Evolutionary conservation across 148 eudicot species (phyloP), one percentile per base, ranked within the genome.

Genomic region (Cornus suecica): DNA sequence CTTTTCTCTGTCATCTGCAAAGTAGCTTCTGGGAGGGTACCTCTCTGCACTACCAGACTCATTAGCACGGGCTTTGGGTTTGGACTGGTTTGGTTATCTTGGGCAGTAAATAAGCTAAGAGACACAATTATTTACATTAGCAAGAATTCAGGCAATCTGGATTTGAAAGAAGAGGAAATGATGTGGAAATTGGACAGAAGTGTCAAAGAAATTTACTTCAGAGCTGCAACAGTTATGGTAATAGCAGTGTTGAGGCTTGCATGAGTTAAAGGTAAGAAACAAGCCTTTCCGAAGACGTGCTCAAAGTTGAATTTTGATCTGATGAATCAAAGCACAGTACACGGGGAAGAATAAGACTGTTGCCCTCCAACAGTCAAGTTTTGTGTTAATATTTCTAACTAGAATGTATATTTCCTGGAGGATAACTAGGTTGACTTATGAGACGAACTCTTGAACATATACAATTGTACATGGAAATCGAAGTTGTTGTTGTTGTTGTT

Each of bases 41-140:
- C 87, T 23, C 87, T 89, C 63, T 84, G 87, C 68, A 51, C 88
- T 22, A 78, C 91, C 66, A 90, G 80, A 77, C 68, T 91, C 77
- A 64, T 86, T 62, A 86, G 84, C 65, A 83, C 90, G 1, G 85
- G 89, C 5, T 72, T 94, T 54, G 97, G 97, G 10, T 72, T 91
- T 25, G 98, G 92, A 24, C 88, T 94, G 29, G 84, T 94, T 72
- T 94, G 98, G 97, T 85, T 94, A 11, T 90, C 98, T 14, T 83
- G 80, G 85, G 85, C 88, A 1, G 91, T 94, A 23, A 90, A 90
- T 69, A 80, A 66, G 23, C 82, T 94, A 74, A 90, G 97, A 74
- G 80, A 87, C 48, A 86, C 91, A 0, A 80, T 91, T 54, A 65
- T 90, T 70, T 72, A 67, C 61, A 90, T 91, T 31, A 80, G 79